Conservation (phyloP, 352 stramenopile species). For the Globisporangium sylvaticum region DNA sequence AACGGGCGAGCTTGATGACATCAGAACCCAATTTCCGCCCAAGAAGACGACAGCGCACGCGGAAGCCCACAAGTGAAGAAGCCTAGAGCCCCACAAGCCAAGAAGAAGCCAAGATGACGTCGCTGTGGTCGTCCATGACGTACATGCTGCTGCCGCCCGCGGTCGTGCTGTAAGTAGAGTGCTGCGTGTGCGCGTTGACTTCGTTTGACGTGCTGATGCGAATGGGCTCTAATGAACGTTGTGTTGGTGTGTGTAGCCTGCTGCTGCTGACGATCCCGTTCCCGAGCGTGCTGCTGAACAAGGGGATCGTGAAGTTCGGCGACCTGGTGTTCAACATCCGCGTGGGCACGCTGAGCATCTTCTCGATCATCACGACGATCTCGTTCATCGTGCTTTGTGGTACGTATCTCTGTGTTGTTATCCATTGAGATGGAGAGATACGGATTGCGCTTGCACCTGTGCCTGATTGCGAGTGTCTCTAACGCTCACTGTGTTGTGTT, state of each 20-base stretch:
- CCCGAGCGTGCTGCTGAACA: constrained; percentile 51
- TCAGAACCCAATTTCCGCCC: constrained; percentile 8
- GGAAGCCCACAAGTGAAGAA: background rate
- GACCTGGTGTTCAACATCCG: constrained; percentile 75
- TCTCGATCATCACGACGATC: constrained; percentile 70
- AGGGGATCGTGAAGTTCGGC: constrained; percentile 66
- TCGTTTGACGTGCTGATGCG: too few relatives aligned
- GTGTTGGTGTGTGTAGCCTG: constrained; percentile 29
- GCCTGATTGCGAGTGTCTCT: background rate
- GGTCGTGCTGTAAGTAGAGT: constrained; percentile 73
- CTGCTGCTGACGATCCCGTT: constrained; percentile 80
- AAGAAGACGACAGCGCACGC: background rate
- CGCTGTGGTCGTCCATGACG: constrained; percentile 75
- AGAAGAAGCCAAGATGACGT: constrained; percentile 32
- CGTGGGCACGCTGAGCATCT: constrained; percentile 65
- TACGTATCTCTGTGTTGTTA: constrained; percentile 7
- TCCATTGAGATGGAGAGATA: background rate
- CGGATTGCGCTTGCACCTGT: background rate
- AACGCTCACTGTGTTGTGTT: background rate
- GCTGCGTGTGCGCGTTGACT: background rate
- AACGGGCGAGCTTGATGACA: background rate
- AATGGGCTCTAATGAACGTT: background rate
- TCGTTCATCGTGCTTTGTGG: constrained; percentile 64
- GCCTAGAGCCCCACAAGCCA: background rate
- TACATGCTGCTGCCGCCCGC: constrained; percentile 73